These are phyloP conservation scores for Cyclanthera cordifolia DNA, from an alignment of 306 rosid genomes.

Conservation along the genomic window DNA sequence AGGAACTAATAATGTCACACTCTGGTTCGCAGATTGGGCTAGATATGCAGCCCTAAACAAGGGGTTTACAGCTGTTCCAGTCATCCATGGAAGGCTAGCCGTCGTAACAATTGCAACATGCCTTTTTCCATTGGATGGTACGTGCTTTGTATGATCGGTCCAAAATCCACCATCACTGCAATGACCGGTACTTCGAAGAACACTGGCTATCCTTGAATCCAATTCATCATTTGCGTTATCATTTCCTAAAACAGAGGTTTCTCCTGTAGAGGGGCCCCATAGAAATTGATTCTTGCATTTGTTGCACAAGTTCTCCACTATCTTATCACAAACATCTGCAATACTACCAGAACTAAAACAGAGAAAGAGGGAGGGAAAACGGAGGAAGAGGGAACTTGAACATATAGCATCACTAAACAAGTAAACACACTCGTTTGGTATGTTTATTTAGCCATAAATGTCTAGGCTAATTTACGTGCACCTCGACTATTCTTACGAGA, in stretches of 20 bases:
- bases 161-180: slow-evolving; percentile 80
- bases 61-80: slow-evolving; percentile 95
- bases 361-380: background rate
- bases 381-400: background rate
- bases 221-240: slow-evolving; percentile 68
- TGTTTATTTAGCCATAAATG: no score
- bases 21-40: slow-evolving; percentile 61
- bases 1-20: slow-evolving; percentile 84
- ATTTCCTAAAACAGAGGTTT: slow-evolving; percentile 45
- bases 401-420: background rate
- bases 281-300: slow-evolving; percentile 61
- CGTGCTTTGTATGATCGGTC: slow-evolving; percentile 60
- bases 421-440: background rate
- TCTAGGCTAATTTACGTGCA: no score
- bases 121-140: slow-evolving; percentile 41
- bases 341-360: background rate
- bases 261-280: slow-evolving; percentile 48
- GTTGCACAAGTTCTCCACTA: slow-evolving; percentile 79
- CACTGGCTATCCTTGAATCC: slow-evolving; percentile 79
- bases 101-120: slow-evolving; percentile 94
- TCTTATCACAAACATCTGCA: slow-evolving; percentile 81
- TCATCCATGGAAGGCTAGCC: slow-evolving; percentile 99
- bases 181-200: slow-evolving; percentile 92
- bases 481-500: no score
- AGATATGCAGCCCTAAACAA: slow-evolving; percentile 94